Evolutionary conservation across 139 green algal species (phyloP).

Genomic region (Chlorella sp.): DNA sequence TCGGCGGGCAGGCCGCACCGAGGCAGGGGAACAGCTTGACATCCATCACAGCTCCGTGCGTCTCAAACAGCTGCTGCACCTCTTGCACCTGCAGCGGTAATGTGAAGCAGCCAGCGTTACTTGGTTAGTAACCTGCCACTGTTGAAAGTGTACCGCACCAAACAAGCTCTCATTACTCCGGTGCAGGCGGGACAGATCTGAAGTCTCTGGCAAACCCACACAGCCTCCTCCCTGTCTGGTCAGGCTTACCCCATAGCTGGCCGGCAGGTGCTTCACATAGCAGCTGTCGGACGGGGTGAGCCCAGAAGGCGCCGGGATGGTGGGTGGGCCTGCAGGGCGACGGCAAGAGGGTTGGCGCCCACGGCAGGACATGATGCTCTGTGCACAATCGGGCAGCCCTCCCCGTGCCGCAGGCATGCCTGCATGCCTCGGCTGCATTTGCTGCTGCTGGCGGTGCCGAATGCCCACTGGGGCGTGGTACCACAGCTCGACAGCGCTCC

Average conservation of each 20-base stretch:
- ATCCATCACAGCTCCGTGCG: conserved; percentile 46
- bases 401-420: too few species aligned
- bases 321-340: conserved; percentile 25
- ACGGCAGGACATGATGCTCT: too few species aligned
- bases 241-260: conserved; percentile 32
- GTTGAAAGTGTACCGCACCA: too few species aligned
- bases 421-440: too few species aligned
- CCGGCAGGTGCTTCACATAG: conserved; percentile 56
- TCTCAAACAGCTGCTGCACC: conserved; percentile 47
- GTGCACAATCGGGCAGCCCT: too few species aligned
- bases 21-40: conserved; percentile 57
- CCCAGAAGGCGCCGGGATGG: conserved; percentile 30
- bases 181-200: too few species aligned
- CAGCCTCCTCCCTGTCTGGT: neutral
- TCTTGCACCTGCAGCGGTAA: conserved; percentile 17
- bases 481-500: too few species aligned
- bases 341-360: neutral
- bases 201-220: neutral
- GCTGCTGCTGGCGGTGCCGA: too few species aligned
- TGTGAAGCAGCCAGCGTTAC: neutral
- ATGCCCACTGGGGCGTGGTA: too few species aligned
- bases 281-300: conserved; percentile 48
- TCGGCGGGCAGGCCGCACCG: neutral
- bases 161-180: too few species aligned
- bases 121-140: too few species aligned